phyloP scores from a whole-genome alignment of 805 yeast species.

The Candida mattraensis region DNA sequence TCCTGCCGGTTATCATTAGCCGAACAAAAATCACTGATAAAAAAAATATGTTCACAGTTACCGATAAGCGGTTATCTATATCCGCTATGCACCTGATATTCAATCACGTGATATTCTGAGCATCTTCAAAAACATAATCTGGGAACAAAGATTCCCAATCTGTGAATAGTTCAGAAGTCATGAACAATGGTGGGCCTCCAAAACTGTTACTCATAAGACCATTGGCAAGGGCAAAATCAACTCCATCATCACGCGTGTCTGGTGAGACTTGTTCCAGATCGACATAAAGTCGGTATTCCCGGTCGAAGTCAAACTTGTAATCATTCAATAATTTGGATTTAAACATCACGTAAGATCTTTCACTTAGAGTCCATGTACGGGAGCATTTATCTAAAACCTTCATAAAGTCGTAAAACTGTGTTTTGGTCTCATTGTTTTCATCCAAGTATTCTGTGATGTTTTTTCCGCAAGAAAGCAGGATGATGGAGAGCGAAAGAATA shows the following conservation, averaged over 20 bases:
- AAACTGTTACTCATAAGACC: constrained; percentile 35
- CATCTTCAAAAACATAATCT: constrained; percentile 30
- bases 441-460: constrained; percentile 29
- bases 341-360: constrained; percentile 43
- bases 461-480: constrained; percentile 9
- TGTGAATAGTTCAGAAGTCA: constrained; percentile 48
- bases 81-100: constrained; percentile 20
- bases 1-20: constrained; percentile 2
- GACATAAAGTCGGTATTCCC: too few relatives aligned
- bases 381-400: constrained; percentile 41
- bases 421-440: constrained; percentile 31
- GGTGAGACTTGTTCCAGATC: too few relatives aligned
- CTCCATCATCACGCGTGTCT: too few relatives aligned
- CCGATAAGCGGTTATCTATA: neutral
- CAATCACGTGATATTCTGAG: too few relatives aligned
- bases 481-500: constrained; percentile 31
- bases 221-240: too few relatives aligned
- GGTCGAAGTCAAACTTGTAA: constrained; percentile 18
- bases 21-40: constrained; percentile 1
- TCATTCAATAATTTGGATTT: constrained; percentile 32
- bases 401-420: constrained; percentile 40
- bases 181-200: constrained; percentile 53
- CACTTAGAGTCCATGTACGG: constrained; percentile 48
- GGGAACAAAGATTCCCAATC: constrained; percentile 54
- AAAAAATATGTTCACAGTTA: constrained; percentile 1